These are phyloP conservation scores for Pyrus bretschneideri DNA, from an alignment of 306 rosid genomes.

Conservation along the genomic window DNA sequence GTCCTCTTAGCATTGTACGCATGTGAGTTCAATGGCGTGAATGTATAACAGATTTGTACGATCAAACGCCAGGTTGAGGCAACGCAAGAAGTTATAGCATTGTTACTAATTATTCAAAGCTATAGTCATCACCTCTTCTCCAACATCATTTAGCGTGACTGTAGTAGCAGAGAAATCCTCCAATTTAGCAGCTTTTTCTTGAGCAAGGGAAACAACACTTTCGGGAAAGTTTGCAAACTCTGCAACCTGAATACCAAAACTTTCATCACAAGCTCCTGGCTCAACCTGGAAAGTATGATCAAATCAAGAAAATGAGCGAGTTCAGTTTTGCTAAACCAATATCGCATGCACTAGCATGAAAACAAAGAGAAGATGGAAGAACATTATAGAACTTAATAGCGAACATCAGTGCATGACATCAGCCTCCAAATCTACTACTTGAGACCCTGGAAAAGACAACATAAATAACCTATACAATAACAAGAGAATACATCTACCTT, in stretches of 20 bases:
- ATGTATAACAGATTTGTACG: background rate
- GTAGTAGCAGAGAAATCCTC: constrained; percentile 84
- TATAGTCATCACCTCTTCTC: constrained; percentile 40
- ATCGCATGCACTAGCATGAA: background rate
- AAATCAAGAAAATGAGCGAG: constrained; percentile 6
- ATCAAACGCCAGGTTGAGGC: background rate
- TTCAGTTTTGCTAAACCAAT: constrained; percentile 9
- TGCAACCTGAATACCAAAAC: constrained; percentile 97
- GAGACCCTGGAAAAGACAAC: background rate
- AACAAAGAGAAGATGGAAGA: background rate
- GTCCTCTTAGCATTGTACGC: background rate
- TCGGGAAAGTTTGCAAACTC: constrained; percentile 96
- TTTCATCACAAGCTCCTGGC: constrained; percentile 97
- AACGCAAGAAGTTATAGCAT: constrained; percentile 11
- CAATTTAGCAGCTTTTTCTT: constrained; percentile 93
- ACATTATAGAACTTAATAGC: background rate
- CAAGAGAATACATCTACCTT: constrained; percentile 47
- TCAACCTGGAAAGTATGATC: constrained; percentile 64
- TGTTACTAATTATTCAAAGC: background rate
- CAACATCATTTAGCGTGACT: constrained; percentile 28
- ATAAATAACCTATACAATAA: background rate
- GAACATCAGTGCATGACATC: background rate
- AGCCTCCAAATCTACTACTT: background rate
- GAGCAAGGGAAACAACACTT: constrained; percentile 79
- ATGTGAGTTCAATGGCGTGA: background rate